phyloP scores from a whole-genome alignment of 352 stramenopile species.

The Phytopythium litorale region DNA sequence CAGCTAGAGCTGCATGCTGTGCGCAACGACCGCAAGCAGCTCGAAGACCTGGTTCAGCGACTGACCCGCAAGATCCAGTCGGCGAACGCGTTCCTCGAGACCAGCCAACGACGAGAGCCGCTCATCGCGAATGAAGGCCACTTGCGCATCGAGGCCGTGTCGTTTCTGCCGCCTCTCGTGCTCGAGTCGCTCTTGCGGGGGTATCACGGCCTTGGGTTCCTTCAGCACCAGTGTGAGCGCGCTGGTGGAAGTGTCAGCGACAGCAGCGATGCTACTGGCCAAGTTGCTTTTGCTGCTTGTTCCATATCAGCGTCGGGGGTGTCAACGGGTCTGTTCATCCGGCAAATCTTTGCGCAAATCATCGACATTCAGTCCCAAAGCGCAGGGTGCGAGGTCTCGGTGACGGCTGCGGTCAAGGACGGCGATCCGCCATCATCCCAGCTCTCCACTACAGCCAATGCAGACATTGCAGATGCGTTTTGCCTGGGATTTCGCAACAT shows the following conservation, averaged over 20 bases:
- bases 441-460: not conserved
- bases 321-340: not conserved
- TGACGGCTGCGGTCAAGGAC: not conserved
- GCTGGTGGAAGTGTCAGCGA: not conserved
- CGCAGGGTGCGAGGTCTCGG: not conserved
- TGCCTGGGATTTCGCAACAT: not conserved
- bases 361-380: slow-evolving; percentile 2
- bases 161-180: slow-evolving; percentile 55
- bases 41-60: slow-evolving; percentile 40
- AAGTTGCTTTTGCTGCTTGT: not conserved
- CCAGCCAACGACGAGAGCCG: slow-evolving; percentile 37
- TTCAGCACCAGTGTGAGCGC: slow-evolving; percentile 30
- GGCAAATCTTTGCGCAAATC: slow-evolving; percentile 1
- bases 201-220: slow-evolving; percentile 58
- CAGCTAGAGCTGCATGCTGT: slow-evolving; percentile 52
- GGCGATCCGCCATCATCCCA: not conserved
- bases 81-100: slow-evolving; percentile 47
- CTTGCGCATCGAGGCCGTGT: slow-evolving; percentile 56
- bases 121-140: slow-evolving; percentile 61
- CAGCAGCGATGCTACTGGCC: not conserved
- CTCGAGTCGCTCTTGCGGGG: slow-evolving; percentile 63
- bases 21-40: slow-evolving; percentile 56
- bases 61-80: slow-evolving; percentile 58
- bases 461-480: not conserved
- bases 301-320: slow-evolving; percentile 8